Evolutionary conservation across 495 filamentous ascomycete species (phyloP), one percentile per base, ranked within the genome.

Genomic region (Xylaria telfairii): DNA sequence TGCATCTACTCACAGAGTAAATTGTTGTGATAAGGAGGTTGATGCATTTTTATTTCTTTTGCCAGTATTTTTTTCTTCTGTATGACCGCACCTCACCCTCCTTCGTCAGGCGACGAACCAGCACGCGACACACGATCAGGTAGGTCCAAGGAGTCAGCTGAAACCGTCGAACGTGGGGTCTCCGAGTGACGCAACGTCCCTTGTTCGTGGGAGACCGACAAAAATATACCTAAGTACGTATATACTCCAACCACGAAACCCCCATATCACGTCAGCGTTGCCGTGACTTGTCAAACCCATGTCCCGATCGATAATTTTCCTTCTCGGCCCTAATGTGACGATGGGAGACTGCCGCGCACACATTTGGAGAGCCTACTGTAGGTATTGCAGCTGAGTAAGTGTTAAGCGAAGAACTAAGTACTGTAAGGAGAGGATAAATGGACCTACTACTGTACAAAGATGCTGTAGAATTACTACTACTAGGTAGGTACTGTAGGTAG

Each of bases 121-220:
- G 61, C 37, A 70, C 51, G 47, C 68, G 61, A 70, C 68, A 70
- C 68, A 70, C 60, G 51, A 65, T 63, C 37, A 57, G 47, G 60
- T 47, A 57, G 47, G 60, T 47, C 37, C 53, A 21, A 30, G 44
- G 56, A 62, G 56, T 65, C 60, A 70, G 68, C 68, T 70, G 68
- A 70, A 70, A 49, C 42, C 17, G 57, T 51, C 67, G 42, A 62
- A 69, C 67, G 67, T 69, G 67, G 67, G 67, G 67, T 69, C 67
- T 62, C 42, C 26, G 26, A n/a, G 37, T 30, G 42, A 70, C 62
- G 60, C 68, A 57, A 70, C 60, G 21, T 69, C 24, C 28, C 57
- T 54, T 44, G 19, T 21, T 19, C 15, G 12, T 47, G 30, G 26
- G 26, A n/a, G 42, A 28, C 4, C 24, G 28, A 44, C 62, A 19